A percentile compares a stretch with the other conserved stretches of the same genome.
Evolutionary conservation across 352 stramenopile genomes (phyloP).

Genomic region (Pythium rhizo-oryzae): DNA sequence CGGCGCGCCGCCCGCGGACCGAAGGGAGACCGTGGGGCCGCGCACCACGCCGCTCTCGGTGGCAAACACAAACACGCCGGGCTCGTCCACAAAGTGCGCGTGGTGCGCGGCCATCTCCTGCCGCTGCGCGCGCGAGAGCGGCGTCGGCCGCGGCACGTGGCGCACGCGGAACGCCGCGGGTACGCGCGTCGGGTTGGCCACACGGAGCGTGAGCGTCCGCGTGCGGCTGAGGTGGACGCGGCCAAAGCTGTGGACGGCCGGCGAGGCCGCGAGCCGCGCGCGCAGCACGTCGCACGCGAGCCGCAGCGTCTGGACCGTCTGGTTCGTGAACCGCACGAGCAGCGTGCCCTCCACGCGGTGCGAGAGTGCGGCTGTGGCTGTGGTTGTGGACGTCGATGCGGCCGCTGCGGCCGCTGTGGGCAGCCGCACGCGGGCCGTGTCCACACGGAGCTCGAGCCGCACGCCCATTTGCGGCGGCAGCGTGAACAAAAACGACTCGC

Average conservation of each 20-base stretch:
- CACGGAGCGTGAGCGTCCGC: slow-evolving; percentile 45
- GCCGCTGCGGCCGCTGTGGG: neutral
- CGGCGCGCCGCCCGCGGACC: slow-evolving; percentile 48
- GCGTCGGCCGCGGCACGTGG: slow-evolving; percentile 53
- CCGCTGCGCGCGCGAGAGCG: slow-evolving; percentile 57
- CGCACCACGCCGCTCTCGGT: slow-evolving; percentile 39
- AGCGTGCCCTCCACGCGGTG: slow-evolving; percentile 47
- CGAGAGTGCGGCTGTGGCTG: neutral
- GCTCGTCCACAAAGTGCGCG: slow-evolving; percentile 59
- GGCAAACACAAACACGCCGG: slow-evolving; percentile 63
- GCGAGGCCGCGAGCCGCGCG: slow-evolving; percentile 63
- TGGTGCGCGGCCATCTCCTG: slow-evolving; percentile 58
- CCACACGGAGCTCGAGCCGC: slow-evolving; percentile 65
- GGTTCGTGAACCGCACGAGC: slow-evolving; percentile 69
- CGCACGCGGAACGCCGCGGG: slow-evolving; percentile 56
- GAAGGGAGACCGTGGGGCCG: slow-evolving; percentile 62
- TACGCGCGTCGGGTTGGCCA: slow-evolving; percentile 70
- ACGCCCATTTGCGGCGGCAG: slow-evolving; percentile 70
- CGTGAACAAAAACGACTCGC: slow-evolving; percentile 72
- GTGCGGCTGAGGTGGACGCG: slow-evolving; percentile 54
- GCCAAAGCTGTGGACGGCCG: slow-evolving; percentile 67
- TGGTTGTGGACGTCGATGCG: neutral
- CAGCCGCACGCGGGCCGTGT: slow-evolving; percentile 30
- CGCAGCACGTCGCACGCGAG: slow-evolving; percentile 50
- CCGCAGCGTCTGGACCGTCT: slow-evolving; percentile 58